These are phyloP conservation scores for Picea glauca DNA, from an alignment of 75 land plant genomes.

Conservation along the genomic window DNA sequence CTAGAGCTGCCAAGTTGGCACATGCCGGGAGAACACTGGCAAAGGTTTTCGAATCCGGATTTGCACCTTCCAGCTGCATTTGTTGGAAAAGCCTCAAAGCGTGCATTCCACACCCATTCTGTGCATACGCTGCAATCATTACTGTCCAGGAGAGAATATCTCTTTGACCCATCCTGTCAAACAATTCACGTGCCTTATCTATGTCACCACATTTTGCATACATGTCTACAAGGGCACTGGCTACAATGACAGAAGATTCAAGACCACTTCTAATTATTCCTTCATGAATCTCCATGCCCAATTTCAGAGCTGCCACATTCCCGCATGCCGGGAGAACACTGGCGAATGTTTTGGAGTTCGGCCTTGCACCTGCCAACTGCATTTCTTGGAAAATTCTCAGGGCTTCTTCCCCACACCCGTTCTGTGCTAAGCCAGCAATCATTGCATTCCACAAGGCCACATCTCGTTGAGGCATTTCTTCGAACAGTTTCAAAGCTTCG, in stretches of 20 bases:
- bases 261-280: slow-evolving; percentile 9
- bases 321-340: slow-evolving; percentile 19
- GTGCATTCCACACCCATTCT: slow-evolving; percentile 8
- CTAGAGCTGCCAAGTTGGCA: slow-evolving; percentile 8
- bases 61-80: slow-evolving; percentile 10
- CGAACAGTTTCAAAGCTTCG: slow-evolving; percentile 15
- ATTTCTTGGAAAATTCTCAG: slow-evolving; percentile 7
- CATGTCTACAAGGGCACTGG: slow-evolving; percentile 20
- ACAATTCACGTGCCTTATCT: slow-evolving; percentile 16
- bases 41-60: slow-evolving; percentile 13
- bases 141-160: slow-evolving; percentile 21
- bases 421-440: slow-evolving; percentile 13
- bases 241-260: slow-evolving; percentile 6
- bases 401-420: slow-evolving; percentile 10
- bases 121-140: slow-evolving; percentile 22
- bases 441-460: slow-evolving; percentile 13
- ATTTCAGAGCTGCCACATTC: slow-evolving; percentile 3
- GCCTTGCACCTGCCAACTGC: neutral
- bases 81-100: slow-evolving; percentile 19
- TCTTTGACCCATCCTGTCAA: neutral
- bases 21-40: slow-evolving; percentile 14
- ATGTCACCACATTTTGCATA: slow-evolving; percentile 17
- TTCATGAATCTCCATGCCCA: slow-evolving; percentile 16
- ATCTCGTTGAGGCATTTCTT: neutral
- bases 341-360: neutral